Conservation (phyloP, 306 rosid species). For the Lathyrus oleraceus region DNA sequence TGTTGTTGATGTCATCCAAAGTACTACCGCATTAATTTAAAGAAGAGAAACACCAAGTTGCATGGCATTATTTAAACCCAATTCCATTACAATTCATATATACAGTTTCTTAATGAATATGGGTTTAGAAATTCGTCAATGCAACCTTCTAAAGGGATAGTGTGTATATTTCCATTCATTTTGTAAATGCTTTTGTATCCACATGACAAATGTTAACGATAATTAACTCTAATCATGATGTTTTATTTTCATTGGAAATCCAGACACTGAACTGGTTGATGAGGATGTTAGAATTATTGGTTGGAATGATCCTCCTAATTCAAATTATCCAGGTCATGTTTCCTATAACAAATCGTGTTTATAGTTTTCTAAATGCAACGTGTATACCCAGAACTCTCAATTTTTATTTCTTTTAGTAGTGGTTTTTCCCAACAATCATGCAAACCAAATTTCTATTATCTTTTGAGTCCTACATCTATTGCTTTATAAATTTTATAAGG, state of each 20-base stretch:
- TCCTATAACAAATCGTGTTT: conserved; percentile 24
- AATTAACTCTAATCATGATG: background rate
- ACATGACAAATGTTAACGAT: background rate
- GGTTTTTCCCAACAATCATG: conserved; percentile 8
- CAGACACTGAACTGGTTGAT: conserved; percentile 73
- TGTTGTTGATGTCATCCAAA: conserved; percentile 25
- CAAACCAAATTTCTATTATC: background rate
- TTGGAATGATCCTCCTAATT: conserved; percentile 81
- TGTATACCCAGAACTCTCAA: background rate
- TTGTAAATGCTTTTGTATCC: background rate
- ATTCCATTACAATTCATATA: conserved; percentile 60
- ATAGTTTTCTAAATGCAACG: conserved; percentile 11
- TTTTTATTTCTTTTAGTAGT: background rate
- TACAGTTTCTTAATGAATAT: conserved; percentile 57
- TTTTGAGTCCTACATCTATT: background rate
- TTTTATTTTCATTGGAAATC: conserved; percentile 26
- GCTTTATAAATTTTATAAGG: too few species aligned
- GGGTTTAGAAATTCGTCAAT: conserved; percentile 75
- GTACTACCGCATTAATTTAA: conserved; percentile 39
- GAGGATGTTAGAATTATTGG: conserved; percentile 92
- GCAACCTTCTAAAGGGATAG: conserved; percentile 70
- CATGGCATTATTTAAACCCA: conserved; percentile 67
- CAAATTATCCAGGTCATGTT: conserved; percentile 59
- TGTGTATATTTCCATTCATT: background rate
- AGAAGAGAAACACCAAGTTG: conserved; percentile 63